These are phyloP conservation scores for Echium plantagineum DNA, from an alignment of 257 asterid genomes.

Conservation along the genomic window DNA sequence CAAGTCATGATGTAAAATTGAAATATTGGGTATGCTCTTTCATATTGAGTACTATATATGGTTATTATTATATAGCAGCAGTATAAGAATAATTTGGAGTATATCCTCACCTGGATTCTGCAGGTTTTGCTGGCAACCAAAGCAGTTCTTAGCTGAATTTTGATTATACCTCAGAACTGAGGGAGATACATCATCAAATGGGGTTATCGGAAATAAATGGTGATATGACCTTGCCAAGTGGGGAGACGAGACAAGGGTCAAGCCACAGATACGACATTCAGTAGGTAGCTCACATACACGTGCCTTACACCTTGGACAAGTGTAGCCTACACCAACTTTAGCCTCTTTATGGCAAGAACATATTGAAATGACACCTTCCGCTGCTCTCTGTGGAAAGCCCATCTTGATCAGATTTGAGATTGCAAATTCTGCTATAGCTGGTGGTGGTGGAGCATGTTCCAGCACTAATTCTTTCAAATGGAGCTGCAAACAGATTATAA, in stretches of 20 bases:
- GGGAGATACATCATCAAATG: conserved; percentile 68
- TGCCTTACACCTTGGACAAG: conserved; percentile 96
- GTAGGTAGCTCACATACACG: conserved; percentile 91
- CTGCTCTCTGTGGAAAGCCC: conserved; percentile 98
- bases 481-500: conserved; percentile 30
- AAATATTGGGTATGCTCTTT: too few relatives aligned
- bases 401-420: conserved; percentile 82
- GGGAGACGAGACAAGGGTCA: conserved; percentile 94
- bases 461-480: conserved; percentile 78
- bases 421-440: conserved; percentile 97
- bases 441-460: conserved; percentile 97
- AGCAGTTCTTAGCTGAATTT: conserved; percentile 43
- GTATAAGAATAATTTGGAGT: not conserved
- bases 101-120: conserved; percentile 49
- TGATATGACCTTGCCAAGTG: conserved; percentile 97
- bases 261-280: conserved; percentile 78
- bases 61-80: too few relatives aligned
- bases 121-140: conserved; percentile 84
- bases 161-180: conserved; percentile 33
- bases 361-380: conserved; percentile 81
- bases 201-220: conserved; percentile 87
- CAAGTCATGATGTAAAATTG: too few relatives aligned
- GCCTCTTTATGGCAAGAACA: conserved; percentile 95
- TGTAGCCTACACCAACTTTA: conserved; percentile 89
- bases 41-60: too few relatives aligned